Evolutionary conservation across 2,329 filamentous ascomycete species (phyloP).

Genomic region (Helminthosporium solani): DNA sequence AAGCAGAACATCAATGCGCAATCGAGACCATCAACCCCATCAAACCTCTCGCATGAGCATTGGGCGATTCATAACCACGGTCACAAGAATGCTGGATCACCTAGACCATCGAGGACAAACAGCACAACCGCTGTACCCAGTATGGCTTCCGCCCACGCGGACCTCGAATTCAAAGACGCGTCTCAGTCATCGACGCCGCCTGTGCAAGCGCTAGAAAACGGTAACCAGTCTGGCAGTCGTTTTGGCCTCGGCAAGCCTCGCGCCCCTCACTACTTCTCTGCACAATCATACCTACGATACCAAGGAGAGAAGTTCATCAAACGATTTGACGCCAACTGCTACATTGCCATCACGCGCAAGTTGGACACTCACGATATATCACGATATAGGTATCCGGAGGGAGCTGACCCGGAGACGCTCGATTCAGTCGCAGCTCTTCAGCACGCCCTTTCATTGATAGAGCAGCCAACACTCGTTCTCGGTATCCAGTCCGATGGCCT

Average conservation of each 20-base stretch:
- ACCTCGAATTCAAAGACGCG: constrained; percentile 51
- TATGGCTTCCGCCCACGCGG: constrained; percentile 30
- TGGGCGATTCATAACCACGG: constrained; percentile 57
- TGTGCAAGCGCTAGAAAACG: constrained; percentile 15
- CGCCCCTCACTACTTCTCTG: constrained; percentile 84
- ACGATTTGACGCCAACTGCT: constrained; percentile 97
- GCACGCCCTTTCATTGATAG: constrained; percentile 75
- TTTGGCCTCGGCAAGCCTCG: constrained; percentile 42
- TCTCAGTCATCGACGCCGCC: constrained; percentile 37
- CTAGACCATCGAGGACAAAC: constrained; percentile 43
- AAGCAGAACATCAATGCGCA: constrained; percentile 77
- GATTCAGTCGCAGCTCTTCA: constrained; percentile 56
- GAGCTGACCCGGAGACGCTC: constrained; percentile 40
- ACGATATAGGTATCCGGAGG: constrained; percentile 61
- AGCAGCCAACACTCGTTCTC: constrained; percentile 86
- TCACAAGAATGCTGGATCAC: constrained; percentile 50
- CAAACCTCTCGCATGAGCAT: constrained; percentile 45
- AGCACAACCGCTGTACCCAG: constrained; percentile 28
- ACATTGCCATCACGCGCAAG: constrained; percentile 97
- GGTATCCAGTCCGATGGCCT: constrained; percentile 95
- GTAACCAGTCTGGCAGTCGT: constrained; percentile 9
- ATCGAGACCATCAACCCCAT: constrained; percentile 49
- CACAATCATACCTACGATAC: constrained; percentile 95
- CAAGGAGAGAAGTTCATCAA: constrained; percentile 96
- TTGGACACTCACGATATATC: constrained; percentile 96